Evolutionary conservation across 768 basidiomycete genomes (phyloP).

Genomic region (Macrolepiota fuliginosa): DNA sequence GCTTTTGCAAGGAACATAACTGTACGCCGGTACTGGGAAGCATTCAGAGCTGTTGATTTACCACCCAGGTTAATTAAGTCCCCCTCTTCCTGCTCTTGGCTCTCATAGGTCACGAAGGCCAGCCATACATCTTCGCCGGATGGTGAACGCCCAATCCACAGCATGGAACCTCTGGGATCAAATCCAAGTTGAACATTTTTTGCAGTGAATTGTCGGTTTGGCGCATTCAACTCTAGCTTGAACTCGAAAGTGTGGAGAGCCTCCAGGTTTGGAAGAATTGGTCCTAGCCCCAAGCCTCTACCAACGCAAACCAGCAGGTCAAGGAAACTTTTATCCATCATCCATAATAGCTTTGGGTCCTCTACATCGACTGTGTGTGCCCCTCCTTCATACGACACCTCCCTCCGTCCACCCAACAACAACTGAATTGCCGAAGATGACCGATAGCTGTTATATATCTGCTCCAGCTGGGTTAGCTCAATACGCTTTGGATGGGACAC

Average conservation of each 20-base stretch:
- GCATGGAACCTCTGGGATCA: neutral
- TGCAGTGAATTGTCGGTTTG: neutral
- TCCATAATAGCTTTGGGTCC: neutral
- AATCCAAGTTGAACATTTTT: neutral
- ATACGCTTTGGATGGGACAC: too few relatives aligned
- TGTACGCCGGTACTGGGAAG: neutral
- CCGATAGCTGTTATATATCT: too few relatives aligned
- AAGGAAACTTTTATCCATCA: neutral
- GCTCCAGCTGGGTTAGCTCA: too few relatives aligned
- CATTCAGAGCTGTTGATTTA: neutral
- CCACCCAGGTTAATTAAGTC: too few relatives aligned
- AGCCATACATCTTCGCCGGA: neutral
- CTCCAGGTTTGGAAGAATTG: neutral
- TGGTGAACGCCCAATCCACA: neutral
- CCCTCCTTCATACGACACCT: neutral
- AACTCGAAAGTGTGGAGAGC: neutral
- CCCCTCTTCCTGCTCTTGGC: neutral
- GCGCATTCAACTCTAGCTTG: neutral
- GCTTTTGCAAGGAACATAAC: neutral
- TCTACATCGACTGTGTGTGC: neutral
- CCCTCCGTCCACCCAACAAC: neutral
- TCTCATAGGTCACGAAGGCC: neutral
- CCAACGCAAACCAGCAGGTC: neutral
- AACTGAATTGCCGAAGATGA: too few relatives aligned
- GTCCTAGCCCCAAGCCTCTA: neutral